Evolutionary conservation across 2,329 filamentous ascomycete species (phyloP).

Genomic region (Aspergillus spinulosporus): DNA sequence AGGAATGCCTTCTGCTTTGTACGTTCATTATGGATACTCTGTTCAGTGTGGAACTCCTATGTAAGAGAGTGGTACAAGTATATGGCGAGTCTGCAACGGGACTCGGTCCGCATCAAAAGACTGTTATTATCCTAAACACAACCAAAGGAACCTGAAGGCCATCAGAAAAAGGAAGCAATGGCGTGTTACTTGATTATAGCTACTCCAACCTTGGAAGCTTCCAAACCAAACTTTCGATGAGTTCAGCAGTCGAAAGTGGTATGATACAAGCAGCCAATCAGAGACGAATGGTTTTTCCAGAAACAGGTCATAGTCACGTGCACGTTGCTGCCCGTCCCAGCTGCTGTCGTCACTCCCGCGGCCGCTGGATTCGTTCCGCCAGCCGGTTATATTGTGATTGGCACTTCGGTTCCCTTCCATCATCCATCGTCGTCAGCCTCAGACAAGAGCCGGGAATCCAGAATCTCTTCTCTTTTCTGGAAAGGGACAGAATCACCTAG

Average conservation of each 20-base stretch:
- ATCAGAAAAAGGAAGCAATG: background rate
- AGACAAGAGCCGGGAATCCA: background rate
- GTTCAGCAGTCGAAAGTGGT: background rate
- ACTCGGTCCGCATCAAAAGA: conserved; percentile 7
- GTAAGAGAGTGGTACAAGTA: background rate
- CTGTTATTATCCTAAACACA: conserved; percentile 8
- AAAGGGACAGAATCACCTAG: conserved; percentile 13
- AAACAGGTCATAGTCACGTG: conserved; percentile 7
- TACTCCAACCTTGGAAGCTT: background rate
- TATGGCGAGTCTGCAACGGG: background rate
- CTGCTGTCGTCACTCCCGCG: conserved; percentile 2
- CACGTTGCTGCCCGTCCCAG: conserved; percentile 1
- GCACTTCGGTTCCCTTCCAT: conserved; percentile 2
- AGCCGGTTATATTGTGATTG: conserved; percentile 14
- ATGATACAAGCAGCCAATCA: background rate
- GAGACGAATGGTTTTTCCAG: background rate
- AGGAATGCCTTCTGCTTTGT: too few relatives aligned
- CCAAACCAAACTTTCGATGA: background rate
- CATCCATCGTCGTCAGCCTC: conserved; percentile 16
- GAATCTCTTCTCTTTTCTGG: conserved; percentile 2
- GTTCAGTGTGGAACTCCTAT: background rate
- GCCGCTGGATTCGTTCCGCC: background rate
- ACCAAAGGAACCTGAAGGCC: conserved; percentile 6
- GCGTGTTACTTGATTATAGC: background rate
- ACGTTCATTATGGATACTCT: background rate